phyloP scores from a whole-genome alignment of 148 eudicot species.

The Polygonum maritimum region DNA sequence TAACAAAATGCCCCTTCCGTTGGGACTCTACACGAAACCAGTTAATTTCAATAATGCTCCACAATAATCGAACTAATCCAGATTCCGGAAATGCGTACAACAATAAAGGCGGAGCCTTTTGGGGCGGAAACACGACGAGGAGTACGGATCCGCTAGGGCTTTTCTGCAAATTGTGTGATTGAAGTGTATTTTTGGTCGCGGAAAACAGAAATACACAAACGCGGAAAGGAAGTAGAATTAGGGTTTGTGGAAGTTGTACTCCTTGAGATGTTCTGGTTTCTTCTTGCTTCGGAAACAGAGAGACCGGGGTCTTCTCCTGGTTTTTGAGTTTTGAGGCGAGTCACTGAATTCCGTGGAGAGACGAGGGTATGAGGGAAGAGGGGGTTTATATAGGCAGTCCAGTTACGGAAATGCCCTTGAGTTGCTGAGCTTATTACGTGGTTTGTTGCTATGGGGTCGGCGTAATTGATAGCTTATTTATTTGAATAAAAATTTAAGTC shows the following conservation, averaged over 20 bases:
- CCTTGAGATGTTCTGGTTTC: background rate
- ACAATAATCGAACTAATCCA: constrained; percentile 3
- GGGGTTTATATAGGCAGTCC: background rate
- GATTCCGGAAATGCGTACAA: constrained; percentile 2
- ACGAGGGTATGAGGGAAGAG: constrained; percentile 1
- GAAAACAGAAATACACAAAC: background rate
- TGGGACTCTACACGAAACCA: background rate
- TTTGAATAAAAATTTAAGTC: too few species aligned
- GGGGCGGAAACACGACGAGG: background rate
- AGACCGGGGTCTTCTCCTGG: constrained; percentile 1
- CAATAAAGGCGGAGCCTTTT: background rate
- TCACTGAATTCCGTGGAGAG: constrained; percentile 8
- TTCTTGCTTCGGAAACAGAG: background rate
- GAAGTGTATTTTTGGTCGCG: background rate
- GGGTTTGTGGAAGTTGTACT: background rate
- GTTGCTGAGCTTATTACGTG: background rate
- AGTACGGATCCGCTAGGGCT: background rate
- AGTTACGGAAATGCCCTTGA: background rate
- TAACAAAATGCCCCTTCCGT: background rate
- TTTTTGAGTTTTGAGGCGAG: background rate
- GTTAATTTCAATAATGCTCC: constrained; percentile 10
- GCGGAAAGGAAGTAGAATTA: background rate
- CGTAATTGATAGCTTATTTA: background rate
- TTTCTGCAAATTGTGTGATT: background rate
- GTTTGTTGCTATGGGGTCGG: background rate